These are phyloP conservation scores for Hebeloma cylindrosporum DNA, from an alignment of 768 basidiomycete genomes.

Conservation along the genomic window DNA sequence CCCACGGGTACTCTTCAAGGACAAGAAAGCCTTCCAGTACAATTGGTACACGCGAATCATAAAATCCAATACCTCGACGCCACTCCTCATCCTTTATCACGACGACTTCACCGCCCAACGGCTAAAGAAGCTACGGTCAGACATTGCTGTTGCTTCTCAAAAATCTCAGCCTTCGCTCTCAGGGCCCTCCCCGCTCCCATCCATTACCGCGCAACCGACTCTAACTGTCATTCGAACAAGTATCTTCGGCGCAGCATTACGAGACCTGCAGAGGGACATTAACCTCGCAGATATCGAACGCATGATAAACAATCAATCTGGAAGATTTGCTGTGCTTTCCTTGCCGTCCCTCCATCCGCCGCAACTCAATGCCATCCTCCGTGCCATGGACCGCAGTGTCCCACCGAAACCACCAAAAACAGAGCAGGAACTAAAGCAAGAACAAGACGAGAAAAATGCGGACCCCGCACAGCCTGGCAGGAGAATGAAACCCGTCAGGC, in stretches of 20 bases:
- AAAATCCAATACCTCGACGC: constrained; percentile 49
- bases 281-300: constrained; percentile 46
- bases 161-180: constrained; percentile 42
- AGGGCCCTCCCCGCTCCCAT: constrained; percentile 29
- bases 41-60: constrained; percentile 78
- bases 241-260: constrained; percentile 76
- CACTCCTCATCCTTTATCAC: constrained; percentile 80
- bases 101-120: constrained; percentile 70
- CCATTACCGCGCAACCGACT: constrained; percentile 39
- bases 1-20: constrained; percentile 71
- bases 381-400: constrained; percentile 62
- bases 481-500: constrained; percentile 58
- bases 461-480: constrained; percentile 71
- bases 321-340: constrained; percentile 64
- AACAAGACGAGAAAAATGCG: constrained; percentile 54
- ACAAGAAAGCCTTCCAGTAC: constrained; percentile 81
- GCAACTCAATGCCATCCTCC: constrained; percentile 64
- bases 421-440: constrained; percentile 48
- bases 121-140: constrained; percentile 65
- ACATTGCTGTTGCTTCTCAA: constrained; percentile 58
- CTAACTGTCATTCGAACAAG: constrained; percentile 75
- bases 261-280: constrained; percentile 56
- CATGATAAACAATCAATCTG: constrained; percentile 58
- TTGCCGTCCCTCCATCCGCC: constrained; percentile 72
- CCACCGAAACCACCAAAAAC: constrained; percentile 59